A percentile compares a stretch with the other conserved stretches of the same genome.
Conservation (phyloP, 139 green algal species). For the Axilococcus clingmanii region DNA sequence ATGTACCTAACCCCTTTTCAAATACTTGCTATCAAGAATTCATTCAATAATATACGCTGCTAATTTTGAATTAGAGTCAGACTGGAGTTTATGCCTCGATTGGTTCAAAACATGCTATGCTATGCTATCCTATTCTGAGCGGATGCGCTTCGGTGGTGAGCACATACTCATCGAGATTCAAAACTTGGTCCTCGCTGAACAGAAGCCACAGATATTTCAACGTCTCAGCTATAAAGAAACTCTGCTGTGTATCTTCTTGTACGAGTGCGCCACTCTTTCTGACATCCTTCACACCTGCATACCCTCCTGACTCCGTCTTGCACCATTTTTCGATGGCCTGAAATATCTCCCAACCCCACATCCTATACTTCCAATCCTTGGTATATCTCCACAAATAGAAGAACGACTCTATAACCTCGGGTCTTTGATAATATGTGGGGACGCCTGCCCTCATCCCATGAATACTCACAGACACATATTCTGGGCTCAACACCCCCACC, state of each 20-base stretch:
- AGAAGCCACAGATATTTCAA: constrained; percentile 80
- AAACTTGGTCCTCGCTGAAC: constrained; percentile 34
- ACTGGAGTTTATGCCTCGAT: no score
- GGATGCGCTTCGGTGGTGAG: constrained; percentile 81
- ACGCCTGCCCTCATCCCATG: constrained; percentile 25
- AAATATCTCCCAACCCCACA: constrained; percentile 68
- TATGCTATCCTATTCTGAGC: no score
- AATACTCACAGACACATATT: constrained; percentile 35
- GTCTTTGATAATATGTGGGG: constrained; percentile 47
- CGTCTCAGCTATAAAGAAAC: constrained; percentile 69
- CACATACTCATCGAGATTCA: constrained; percentile 63
- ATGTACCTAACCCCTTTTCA: no score
- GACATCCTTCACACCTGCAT: constrained; percentile 55
- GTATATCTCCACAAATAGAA: constrained; percentile 61
- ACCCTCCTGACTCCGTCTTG: constrained; percentile 40
- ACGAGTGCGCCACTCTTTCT: constrained; percentile 8
- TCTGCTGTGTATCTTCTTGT: constrained; percentile 62
- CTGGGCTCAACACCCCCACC: constrained; percentile 36
- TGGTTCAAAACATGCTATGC: no score
- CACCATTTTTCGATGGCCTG: constrained; percentile 48
- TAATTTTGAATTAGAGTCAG: no score
- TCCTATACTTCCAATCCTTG: constrained; percentile 45
- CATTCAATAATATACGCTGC: no score
- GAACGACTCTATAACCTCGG: constrained; percentile 60
- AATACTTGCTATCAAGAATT: no score